Conservation (phyloP, 352 stramenopile species). For the Thraustochytrium striatum region DNA sequence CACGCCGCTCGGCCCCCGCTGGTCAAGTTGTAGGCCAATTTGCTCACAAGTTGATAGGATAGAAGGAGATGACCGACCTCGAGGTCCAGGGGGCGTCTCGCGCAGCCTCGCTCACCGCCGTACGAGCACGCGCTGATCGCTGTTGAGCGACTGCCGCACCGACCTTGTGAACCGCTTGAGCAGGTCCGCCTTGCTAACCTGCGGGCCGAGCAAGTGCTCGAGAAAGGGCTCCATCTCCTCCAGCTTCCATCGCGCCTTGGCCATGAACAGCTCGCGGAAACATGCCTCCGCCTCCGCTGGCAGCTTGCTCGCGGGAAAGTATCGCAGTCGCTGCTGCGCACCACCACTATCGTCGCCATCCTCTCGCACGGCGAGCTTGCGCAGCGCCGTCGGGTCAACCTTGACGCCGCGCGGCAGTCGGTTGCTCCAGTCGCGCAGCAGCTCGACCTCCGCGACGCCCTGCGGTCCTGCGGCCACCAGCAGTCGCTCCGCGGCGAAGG, state of each 20-base stretch:
- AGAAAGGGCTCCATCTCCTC: conserved; percentile 25
- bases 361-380: not conserved
- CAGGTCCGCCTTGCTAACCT: conserved; percentile 14
- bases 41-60: no score
- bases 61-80: no score
- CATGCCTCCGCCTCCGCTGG: not conserved
- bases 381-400: not conserved
- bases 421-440: not conserved
- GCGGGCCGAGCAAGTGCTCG: not conserved
- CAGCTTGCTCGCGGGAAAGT: conserved; percentile 5
- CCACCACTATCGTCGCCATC: not conserved
- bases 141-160: conserved; percentile 6
- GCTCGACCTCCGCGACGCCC: not conserved
- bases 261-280: conserved; percentile 12
- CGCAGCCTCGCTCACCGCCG: not conserved
- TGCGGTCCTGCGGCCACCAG: no score
- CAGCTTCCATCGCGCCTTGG: conserved; percentile 10
- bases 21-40: no score
- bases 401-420: not conserved
- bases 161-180: conserved; percentile 21
- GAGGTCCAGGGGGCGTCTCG: no score
- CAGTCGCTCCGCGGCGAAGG: no score
- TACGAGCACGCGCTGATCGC: conserved; percentile 6
- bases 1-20: no score
- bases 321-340: not conserved